phyloP scores from a whole-genome alignment of 139 green algal species.

The Chlorella ohadii region DNA sequence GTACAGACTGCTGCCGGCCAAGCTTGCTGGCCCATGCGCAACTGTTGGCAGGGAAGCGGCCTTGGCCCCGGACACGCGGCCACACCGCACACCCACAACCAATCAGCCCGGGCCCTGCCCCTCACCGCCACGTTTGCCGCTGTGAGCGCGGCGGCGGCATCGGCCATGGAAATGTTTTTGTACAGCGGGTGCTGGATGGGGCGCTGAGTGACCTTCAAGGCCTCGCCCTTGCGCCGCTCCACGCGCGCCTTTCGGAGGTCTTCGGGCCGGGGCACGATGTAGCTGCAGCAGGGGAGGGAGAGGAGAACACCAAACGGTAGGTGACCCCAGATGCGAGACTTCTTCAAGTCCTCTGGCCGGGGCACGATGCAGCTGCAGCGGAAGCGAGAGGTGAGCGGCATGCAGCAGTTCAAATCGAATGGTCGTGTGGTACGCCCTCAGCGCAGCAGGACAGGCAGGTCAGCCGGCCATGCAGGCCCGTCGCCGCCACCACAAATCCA shows the following conservation, averaged over 20 bases:
- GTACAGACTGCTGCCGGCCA: no score
- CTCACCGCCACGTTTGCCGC: not conserved
- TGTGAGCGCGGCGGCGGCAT: conserved; percentile 51
- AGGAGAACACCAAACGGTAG: no score
- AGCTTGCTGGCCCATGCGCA: no score
- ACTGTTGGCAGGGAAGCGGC: no score
- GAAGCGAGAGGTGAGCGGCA: not conserved
- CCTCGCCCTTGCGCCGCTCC: not conserved
- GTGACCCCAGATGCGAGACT: not conserved
- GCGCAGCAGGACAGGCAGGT: no score
- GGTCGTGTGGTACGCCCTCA: no score
- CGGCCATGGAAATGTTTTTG: conserved; percentile 64
- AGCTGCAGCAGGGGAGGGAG: conserved; percentile 1
- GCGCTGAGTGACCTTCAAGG: conserved; percentile 39
- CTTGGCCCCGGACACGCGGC: no score
- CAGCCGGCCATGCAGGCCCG: no score
- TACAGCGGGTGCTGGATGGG: conserved; percentile 79
- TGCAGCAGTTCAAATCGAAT: no score
- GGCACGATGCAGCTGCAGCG: not conserved
- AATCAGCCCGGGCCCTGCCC: not conserved
- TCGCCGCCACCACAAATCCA: no score
- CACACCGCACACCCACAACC: no score
- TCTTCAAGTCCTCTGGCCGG: not conserved
- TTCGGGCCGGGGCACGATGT: not conserved
- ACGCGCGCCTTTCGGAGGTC: not conserved